phyloP scores from a whole-genome alignment of 192 early-diverging fungal species.

The Backusella westeae region DNA sequence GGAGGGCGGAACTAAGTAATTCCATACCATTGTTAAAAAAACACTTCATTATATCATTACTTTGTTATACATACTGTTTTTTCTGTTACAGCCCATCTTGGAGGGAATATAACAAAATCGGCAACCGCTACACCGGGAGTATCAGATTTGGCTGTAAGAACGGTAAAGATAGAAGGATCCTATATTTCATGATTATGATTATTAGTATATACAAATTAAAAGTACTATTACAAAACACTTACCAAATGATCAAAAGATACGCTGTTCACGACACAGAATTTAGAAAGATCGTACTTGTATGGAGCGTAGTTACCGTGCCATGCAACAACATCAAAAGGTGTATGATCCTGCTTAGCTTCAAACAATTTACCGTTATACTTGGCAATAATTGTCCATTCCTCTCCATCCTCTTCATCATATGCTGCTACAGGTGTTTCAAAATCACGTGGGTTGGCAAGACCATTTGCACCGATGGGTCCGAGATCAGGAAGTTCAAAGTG shows the following conservation, averaged over 20 bases:
- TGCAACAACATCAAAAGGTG: conserved; percentile 94
- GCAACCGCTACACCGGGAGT: conserved; percentile 83
- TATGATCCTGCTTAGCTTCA: conserved; percentile 70
- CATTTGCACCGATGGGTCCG: conserved; percentile 93
- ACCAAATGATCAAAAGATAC: conserved; percentile 89
- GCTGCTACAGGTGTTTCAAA: conserved; percentile 86
- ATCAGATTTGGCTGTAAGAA: conserved; percentile 86
- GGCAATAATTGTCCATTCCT: conserved; percentile 64
- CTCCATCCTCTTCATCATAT: conserved; percentile 63
- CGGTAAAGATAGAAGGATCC: conserved; percentile 98
- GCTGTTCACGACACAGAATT: conserved; percentile 84
- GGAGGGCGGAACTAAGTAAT: conserved; percentile 76
- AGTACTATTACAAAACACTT: conserved; percentile 15
- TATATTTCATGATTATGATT: conserved; percentile 26
- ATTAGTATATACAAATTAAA: not conserved
- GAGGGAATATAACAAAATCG: conserved; percentile 98
- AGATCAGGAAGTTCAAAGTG: conserved; percentile 96
- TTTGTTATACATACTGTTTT: conserved; percentile 65
- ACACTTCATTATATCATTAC: not conserved
- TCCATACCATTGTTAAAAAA: not conserved
- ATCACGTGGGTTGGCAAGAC: conserved; percentile 92
- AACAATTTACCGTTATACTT: conserved; percentile 88
- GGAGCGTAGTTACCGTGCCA: conserved; percentile 99
- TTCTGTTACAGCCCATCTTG: conserved; percentile 89
- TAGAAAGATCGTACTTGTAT: conserved; percentile 86